Evolutionary conservation across 768 basidiomycete species (phyloP), one percentile per base, ranked within the genome.

Genomic region (Mycena latifolia): DNA sequence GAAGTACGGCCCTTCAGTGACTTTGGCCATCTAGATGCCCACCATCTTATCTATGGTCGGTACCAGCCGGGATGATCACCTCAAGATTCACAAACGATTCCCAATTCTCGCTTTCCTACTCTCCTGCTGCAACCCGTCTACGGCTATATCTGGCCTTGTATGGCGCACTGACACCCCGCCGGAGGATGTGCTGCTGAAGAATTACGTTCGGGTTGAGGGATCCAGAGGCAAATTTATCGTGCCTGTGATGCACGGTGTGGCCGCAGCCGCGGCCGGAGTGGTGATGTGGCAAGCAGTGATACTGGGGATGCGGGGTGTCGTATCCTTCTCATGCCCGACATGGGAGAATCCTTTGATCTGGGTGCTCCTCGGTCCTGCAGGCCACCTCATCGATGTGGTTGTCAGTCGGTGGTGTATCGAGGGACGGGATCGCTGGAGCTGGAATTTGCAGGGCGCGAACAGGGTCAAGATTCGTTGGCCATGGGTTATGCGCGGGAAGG

Each of bases 251-350:
- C 57, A 58, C 33, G 57, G 31, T 33, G 25, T 22, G 3, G 57
- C 25, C 22, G 14, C 14, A 3, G 57, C 46, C 33, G 57, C 57
- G 27, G 57, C 46, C 7, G 57, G 46, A 18, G 1, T 39, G 10
- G 35, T 15, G 20, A 58, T 48, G 35, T 48, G 57, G 46, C 57
- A 58, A 27, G 57, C 57, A 20, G 5, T 48, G 3, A 5, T 58
- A 48, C 57, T 58, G 7, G 57, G 57, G 46, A 58, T 58, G 46
- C 57, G 57, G 46, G 57, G 57, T 28, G 46, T 58, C 46, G 33
- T 58, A 22, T 24, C 57, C 1, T 58, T 48, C 57, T 46, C 57
- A 14, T 58, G 57, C 18, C 57, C 57, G 31, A 58, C 57, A 18
- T 58, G 57, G 31, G 35, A 18, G 4, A 48, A 37, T 58, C 57